These are phyloP conservation scores for Sporothrix euskadiensis DNA, from an alignment of 2,329 filamentous ascomycete genomes.

Conservation along the genomic window DNA sequence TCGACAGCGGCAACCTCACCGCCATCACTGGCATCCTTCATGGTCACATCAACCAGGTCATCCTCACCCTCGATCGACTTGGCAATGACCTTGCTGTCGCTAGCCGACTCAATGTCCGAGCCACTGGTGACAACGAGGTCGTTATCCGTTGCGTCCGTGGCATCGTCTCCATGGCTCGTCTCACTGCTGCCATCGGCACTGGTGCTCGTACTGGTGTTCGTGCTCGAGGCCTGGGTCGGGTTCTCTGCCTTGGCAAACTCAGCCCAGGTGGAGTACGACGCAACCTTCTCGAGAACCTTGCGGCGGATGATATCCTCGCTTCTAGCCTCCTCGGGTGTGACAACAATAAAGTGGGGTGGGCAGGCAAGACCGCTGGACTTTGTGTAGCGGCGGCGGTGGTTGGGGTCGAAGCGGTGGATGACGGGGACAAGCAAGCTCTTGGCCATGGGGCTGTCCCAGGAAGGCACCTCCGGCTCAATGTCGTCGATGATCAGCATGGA, in stretches of 20 bases:
- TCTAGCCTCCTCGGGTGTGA: slow-evolving; percentile 70
- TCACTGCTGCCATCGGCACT: neutral
- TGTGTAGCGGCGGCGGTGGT: slow-evolving; percentile 28
- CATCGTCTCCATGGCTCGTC: slow-evolving; percentile 17
- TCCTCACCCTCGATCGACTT: slow-evolving; percentile 86
- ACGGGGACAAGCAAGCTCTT: slow-evolving; percentile 70
- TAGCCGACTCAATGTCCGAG: slow-evolving; percentile 65
- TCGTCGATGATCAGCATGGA: slow-evolving; percentile 55
- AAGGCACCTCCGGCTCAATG: slow-evolving; percentile 50
- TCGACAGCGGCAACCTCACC: slow-evolving; percentile 38
- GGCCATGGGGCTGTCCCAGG: slow-evolving; percentile 62
- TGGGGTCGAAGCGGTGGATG: slow-evolving; percentile 57
- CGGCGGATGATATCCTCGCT: slow-evolving; percentile 70
- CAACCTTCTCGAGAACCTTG: slow-evolving; percentile 75
- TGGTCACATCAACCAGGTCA: slow-evolving; percentile 84
- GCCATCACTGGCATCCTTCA: slow-evolving; percentile 62
- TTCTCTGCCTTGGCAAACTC: slow-evolving; percentile 60
- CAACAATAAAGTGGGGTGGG: slow-evolving; percentile 69
- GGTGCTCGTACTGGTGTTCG: neutral
- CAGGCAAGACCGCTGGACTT: slow-evolving; percentile 36
- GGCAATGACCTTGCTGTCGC: slow-evolving; percentile 70
- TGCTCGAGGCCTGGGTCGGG: slow-evolving; percentile 34
- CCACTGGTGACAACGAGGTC: slow-evolving; percentile 68
- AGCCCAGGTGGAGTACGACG: slow-evolving; percentile 71
- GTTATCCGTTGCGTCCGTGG: slow-evolving; percentile 48